Conservation (phyloP, 148 eudicot species). For the Camellia lanceoleosa region DNA sequence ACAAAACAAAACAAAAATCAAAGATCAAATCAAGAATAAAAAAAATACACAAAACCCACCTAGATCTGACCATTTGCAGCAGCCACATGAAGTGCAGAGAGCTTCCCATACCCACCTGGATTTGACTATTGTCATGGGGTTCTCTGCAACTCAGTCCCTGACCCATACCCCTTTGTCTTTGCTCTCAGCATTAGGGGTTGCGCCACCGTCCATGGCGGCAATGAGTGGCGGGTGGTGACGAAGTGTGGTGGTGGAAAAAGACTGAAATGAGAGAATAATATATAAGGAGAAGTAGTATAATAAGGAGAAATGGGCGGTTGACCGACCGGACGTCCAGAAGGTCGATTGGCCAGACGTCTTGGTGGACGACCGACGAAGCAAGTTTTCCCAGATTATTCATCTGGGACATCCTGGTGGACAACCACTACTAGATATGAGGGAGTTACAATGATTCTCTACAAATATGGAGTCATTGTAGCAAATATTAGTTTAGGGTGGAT, state of each 20-base stretch:
- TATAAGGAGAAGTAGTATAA: neutral
- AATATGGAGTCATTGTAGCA: no score
- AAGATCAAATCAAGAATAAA: neutral
- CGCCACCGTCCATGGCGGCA: slow-evolving; percentile 28
- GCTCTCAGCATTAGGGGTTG: slow-evolving; percentile 15
- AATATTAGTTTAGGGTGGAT: no score
- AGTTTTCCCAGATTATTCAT: no score
- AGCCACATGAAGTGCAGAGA: slow-evolving; percentile 22
- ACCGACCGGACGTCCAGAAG: no score
- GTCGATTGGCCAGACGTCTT: no score
- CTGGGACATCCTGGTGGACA: no score
- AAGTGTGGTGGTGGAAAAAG: neutral
- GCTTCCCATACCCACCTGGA: slow-evolving; percentile 1
- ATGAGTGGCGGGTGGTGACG: neutral
- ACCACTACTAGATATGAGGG: no score
- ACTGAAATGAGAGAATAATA: neutral
- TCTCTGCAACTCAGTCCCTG: slow-evolving; percentile 29
- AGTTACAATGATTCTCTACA: no score
- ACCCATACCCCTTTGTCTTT: slow-evolving; percentile 14
- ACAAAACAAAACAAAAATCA: neutral
- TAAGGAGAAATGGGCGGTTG: neutral
- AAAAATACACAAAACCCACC: slow-evolving; percentile 11
- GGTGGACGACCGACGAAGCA: no score
- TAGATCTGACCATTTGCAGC: slow-evolving; percentile 35
- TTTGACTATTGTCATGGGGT: slow-evolving; percentile 9